phyloP scores from a whole-genome alignment of 2,329 filamentous ascomycete genomes.

The Claviceps paspali region DNA sequence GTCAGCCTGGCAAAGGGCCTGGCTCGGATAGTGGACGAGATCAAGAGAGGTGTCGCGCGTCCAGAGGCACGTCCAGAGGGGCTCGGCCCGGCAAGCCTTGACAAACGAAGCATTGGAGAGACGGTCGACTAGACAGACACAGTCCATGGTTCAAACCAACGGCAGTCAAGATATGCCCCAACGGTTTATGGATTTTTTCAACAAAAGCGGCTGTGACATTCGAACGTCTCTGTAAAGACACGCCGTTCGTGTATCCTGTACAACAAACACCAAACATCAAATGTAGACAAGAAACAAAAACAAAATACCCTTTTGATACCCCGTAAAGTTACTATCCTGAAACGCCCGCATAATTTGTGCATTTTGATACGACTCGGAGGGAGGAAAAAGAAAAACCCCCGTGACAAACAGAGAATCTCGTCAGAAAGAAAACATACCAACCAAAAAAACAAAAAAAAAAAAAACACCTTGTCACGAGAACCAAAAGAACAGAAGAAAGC shows the following conservation, averaged over 20 bases:
- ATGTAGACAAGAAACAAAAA: conserved; percentile 1
- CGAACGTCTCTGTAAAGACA: not conserved
- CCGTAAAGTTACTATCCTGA: conserved; percentile 6
- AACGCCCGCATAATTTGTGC: too few relatives aligned
- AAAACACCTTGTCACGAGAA: conserved; percentile 44
- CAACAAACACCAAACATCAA: too few relatives aligned
- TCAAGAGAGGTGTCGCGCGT: conserved; percentile 22
- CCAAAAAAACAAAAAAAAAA: not conserved
- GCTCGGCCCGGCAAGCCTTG: too few relatives aligned
- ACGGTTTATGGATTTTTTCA: too few relatives aligned
- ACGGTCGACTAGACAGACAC: too few relatives aligned
- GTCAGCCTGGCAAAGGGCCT: conserved; percentile 51
- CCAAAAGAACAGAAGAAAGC: conserved; percentile 74
- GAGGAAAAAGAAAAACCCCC: too few relatives aligned
- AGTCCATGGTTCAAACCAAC: too few relatives aligned
- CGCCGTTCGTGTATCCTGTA: conserved; percentile 12
- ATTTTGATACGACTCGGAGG: too few relatives aligned
- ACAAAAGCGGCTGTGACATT: not conserved
- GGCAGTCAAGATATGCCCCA: too few relatives aligned
- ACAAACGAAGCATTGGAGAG: conserved; percentile 12
- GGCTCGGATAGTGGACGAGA: conserved; percentile 45
- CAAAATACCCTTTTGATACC: conserved; percentile 19
- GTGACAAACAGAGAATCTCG: too few relatives aligned
- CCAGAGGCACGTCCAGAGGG: too few relatives aligned
- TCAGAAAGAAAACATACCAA: too few relatives aligned